Conservation (phyloP, 257 asterid genomes). For the Agastache rugosa region DNA sequence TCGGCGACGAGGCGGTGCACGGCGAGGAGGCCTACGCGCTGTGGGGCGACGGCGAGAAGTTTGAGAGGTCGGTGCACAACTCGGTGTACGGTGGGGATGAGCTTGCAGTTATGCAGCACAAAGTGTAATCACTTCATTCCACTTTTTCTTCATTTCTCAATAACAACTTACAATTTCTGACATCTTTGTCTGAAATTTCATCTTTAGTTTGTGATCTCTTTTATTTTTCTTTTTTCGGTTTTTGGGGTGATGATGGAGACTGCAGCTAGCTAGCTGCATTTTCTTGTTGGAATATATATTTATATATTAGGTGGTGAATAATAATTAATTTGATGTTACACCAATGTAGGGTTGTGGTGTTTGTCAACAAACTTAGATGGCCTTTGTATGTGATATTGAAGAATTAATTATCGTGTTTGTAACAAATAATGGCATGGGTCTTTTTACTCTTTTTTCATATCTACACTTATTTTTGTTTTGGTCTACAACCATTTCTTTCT, state of each 20-base stretch:
- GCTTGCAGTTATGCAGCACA: conserved; percentile 25
- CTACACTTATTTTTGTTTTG: too few relatives aligned
- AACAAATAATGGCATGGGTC: background rate
- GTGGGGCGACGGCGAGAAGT: conserved; percentile 83
- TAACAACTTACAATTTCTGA: background rate
- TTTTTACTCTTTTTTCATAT: too few relatives aligned
- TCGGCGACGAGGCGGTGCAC: conserved; percentile 77
- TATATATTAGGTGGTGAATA: background rate
- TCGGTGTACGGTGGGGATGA: conserved; percentile 49
- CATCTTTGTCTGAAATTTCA: background rate
- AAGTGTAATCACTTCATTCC: background rate
- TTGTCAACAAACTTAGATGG: background rate
- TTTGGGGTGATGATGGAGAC: too few relatives aligned
- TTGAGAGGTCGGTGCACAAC: conserved; percentile 51
- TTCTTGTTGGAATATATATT: background rate
- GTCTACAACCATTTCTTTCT: too few relatives aligned
- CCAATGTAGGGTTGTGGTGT: background rate
- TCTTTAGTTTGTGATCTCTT: background rate
- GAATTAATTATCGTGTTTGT: background rate
- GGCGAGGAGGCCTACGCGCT: conserved; percentile 85
- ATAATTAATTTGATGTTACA: background rate
- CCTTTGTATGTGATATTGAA: background rate
- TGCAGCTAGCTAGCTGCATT: too few relatives aligned
- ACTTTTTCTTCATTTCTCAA: too few relatives aligned
- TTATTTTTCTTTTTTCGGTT: too few relatives aligned